Evolutionary conservation across 192 early-diverging fungal genomes (phyloP).

Genomic region (Mortierella alpina): DNA sequence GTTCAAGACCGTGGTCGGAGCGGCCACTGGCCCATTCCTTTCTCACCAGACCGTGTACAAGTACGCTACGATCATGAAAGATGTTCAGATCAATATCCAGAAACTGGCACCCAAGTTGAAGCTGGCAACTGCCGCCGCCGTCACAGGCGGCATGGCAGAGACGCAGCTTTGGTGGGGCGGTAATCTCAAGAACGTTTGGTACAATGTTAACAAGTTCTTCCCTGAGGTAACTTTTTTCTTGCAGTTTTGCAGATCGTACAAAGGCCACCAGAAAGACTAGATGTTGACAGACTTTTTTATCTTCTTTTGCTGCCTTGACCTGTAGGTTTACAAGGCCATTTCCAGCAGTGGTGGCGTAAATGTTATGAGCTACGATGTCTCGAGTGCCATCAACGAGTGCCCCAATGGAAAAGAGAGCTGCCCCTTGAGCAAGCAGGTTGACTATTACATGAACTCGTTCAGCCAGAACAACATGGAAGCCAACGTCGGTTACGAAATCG

Average conservation of each 20-base stretch:
- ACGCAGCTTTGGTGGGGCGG: neutral
- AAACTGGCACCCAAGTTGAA: neutral
- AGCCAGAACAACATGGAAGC: conserved; percentile 31
- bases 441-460: conserved; percentile 52
- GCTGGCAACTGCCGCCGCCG: neutral
- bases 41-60: conserved; percentile 8
- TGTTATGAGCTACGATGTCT: conserved; percentile 51
- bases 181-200: conserved; percentile 9
- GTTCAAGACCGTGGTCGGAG: neutral
- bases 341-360: conserved; percentile 46
- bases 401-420: conserved; percentile 25
- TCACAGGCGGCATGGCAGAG: neutral
- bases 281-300: no score
- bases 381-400: conserved; percentile 42
- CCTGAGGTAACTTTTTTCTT: neutral
- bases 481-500: conserved; percentile 46
- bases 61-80: conserved; percentile 7
- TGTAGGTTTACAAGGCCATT: conserved; percentile 20
- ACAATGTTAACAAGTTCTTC: conserved; percentile 1
- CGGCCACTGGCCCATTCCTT: neutral
- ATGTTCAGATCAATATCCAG: neutral
- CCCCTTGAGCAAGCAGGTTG: conserved; percentile 39
- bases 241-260: no score
- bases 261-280: no score
- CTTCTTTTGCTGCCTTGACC: no score